Evolutionary conservation across 345 rosid genomes (phyloP).

Genomic region (Zanthoxylum bungeanum): DNA sequence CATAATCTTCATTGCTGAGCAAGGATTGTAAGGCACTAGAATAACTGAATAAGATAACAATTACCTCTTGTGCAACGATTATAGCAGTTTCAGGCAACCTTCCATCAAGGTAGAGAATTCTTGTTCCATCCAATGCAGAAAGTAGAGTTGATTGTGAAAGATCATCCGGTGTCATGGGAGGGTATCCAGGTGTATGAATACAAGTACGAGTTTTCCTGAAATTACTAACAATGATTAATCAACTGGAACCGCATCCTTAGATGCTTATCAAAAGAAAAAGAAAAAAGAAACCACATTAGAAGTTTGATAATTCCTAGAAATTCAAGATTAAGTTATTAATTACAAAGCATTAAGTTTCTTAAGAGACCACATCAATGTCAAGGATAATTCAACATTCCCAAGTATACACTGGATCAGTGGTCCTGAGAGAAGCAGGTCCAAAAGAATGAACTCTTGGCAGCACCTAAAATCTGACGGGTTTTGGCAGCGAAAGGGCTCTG

Average conservation of each 20-base stretch:
- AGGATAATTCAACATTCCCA: not conserved
- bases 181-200: slow-evolving; percentile 81
- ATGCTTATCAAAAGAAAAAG: not conserved
- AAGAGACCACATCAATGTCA: not conserved
- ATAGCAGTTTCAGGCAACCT: slow-evolving; percentile 64
- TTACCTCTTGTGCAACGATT: slow-evolving; percentile 70
- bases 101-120: slow-evolving; percentile 65
- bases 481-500: not conserved
- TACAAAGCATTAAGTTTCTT: not conserved
- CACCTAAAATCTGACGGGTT: not conserved
- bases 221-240: slow-evolving; percentile 13
- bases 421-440: not conserved
- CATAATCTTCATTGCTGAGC: slow-evolving; percentile 6
- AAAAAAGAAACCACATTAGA: not conserved
- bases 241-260: not conserved
- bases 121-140: slow-evolving; percentile 61
- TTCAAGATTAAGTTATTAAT: not conserved
- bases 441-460: slow-evolving; percentile 3
- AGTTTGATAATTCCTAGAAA: not conserved
- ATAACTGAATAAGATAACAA: slow-evolving; percentile 11
- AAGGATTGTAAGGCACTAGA: not conserved
- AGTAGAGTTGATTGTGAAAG: slow-evolving; percentile 42
- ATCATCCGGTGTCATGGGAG: slow-evolving; percentile 62
- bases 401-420: not conserved
- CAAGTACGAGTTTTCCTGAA: slow-evolving; percentile 92